These are phyloP conservation scores for Coemansia sp. DNA, from an alignment of 192 early-diverging fungal genomes.

Conservation along the genomic window DNA sequence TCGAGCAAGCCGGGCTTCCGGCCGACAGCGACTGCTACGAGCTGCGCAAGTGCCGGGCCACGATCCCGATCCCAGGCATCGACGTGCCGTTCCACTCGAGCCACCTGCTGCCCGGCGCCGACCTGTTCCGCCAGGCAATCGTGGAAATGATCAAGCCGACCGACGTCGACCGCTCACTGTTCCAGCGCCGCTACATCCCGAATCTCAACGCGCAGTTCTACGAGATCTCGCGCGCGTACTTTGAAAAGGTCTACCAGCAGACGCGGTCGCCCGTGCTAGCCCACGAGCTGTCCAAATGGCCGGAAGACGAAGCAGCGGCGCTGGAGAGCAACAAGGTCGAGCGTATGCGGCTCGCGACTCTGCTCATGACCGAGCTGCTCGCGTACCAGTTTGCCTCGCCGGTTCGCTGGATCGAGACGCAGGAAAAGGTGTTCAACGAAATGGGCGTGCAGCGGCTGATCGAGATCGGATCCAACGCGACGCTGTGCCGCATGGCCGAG, in stretches of 20 bases:
- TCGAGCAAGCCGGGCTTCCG: slow-evolving; percentile 48
- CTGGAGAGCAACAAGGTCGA: slow-evolving; percentile 49
- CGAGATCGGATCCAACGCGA: slow-evolving; percentile 87
- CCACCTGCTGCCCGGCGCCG: slow-evolving; percentile 83
- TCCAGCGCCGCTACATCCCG: slow-evolving; percentile 86
- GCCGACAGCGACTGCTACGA: slow-evolving; percentile 59
- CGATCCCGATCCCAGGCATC: slow-evolving; percentile 86
- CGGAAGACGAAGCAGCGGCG: slow-evolving; percentile 66
- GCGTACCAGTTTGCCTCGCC: slow-evolving; percentile 96
- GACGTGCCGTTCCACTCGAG: slow-evolving; percentile 97
- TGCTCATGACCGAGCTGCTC: slow-evolving; percentile 81
- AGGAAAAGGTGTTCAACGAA: slow-evolving; percentile 79
- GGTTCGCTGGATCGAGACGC: slow-evolving; percentile 96
- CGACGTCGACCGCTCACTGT: slow-evolving; percentile 66
- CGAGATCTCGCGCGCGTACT: slow-evolving; percentile 71
- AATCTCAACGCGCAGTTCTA: slow-evolving; percentile 93
- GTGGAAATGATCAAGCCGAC: slow-evolving; percentile 74
- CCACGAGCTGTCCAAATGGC: slow-evolving; percentile 74
- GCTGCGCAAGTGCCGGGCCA: slow-evolving; percentile 77
- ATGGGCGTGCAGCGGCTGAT: slow-evolving; percentile 78
- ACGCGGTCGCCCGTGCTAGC: slow-evolving; percentile 70
- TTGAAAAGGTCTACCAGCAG: slow-evolving; percentile 65
- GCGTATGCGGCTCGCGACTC: slow-evolving; percentile 73
- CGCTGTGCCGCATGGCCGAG: slow-evolving; percentile 89
- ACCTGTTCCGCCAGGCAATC: slow-evolving; percentile 84